Conservation (phyloP, 176 grass and related monocot genomes). For the Melocanna baccifera region DNA sequence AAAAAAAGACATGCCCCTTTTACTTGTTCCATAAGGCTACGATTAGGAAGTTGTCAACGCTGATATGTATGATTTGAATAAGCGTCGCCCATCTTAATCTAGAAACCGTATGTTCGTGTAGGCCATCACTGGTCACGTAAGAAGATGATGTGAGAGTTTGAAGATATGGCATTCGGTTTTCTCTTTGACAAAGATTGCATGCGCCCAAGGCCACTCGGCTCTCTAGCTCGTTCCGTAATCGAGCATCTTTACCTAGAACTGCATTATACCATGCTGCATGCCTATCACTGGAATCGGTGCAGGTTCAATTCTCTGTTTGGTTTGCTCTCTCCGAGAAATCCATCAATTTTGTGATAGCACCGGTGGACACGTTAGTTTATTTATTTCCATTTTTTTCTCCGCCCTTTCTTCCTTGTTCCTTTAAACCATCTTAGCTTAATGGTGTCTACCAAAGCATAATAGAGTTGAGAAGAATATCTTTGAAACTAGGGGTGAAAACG, state of each 20-base stretch:
- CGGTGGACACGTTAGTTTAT: too few relatives aligned
- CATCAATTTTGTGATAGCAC: too few relatives aligned
- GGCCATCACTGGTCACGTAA: background rate
- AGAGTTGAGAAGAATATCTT: background rate
- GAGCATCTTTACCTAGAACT: too few relatives aligned
- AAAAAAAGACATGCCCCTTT: background rate
- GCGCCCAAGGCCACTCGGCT: background rate
- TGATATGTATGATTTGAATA: background rate
- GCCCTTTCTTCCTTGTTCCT: background rate
- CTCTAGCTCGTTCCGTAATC: too few relatives aligned
- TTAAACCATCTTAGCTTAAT: background rate
- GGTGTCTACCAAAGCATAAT: background rate
- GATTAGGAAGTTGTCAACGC: background rate
- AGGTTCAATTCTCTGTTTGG: background rate
- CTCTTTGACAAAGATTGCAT: background rate
- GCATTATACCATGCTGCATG: background rate
- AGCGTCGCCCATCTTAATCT: background rate
- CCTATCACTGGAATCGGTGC: background rate
- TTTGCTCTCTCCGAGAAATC: too few relatives aligned
- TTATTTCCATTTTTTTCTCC: too few relatives aligned
- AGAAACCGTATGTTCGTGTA: background rate
- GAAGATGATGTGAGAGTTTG: background rate
- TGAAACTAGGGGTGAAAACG: too few relatives aligned
- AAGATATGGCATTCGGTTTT: background rate
- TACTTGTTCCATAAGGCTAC: constrained; percentile 11